Evolutionary conservation across 345 rosid species (phyloP).

Genomic region (Carallia brachiata): DNA sequence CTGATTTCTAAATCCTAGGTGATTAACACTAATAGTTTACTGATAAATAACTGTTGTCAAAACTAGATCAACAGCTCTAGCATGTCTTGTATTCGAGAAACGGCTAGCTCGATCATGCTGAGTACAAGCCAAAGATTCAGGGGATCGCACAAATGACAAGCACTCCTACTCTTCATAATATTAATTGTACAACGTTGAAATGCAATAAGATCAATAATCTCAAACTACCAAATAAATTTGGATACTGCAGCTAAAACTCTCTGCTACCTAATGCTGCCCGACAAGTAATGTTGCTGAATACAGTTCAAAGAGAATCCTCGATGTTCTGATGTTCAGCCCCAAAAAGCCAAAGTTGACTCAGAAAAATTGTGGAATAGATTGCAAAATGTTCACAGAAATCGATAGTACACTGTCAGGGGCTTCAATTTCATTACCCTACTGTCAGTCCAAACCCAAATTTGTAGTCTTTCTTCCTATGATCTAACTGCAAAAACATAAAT

Average conservation of each 20-base stretch:
- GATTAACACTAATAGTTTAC: no score
- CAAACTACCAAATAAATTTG: constrained; percentile 2
- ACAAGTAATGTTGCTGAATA: not conserved
- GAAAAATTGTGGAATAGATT: not conserved
- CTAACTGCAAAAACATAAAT: constrained; percentile 53
- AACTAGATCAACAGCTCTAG: no score
- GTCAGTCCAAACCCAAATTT: constrained; percentile 93
- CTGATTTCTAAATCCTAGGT: no score
- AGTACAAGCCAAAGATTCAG: no score
- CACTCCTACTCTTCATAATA: not conserved
- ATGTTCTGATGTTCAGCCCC: not conserved
- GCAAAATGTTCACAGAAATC: not conserved
- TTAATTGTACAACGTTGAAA: not conserved
- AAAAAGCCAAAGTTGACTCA: constrained; percentile 3
- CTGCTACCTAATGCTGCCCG: not conserved
- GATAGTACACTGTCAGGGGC: not conserved
- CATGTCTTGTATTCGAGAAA: no score
- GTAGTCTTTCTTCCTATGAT: constrained; percentile 92
- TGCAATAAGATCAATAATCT: not conserved
- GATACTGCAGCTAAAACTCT: constrained; percentile 5
- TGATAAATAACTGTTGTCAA: no score
- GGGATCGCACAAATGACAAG: not conserved
- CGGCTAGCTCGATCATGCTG: no score
- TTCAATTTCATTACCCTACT: constrained; percentile 51
- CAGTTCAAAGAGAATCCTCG: not conserved